Percentiles rank a stretch among this genome's conserved stretches.
These are phyloP conservation scores for Cytospora chrysosperma DNA, from an alignment of 2,329 filamentous ascomycete genomes.

Conservation along the genomic window DNA sequence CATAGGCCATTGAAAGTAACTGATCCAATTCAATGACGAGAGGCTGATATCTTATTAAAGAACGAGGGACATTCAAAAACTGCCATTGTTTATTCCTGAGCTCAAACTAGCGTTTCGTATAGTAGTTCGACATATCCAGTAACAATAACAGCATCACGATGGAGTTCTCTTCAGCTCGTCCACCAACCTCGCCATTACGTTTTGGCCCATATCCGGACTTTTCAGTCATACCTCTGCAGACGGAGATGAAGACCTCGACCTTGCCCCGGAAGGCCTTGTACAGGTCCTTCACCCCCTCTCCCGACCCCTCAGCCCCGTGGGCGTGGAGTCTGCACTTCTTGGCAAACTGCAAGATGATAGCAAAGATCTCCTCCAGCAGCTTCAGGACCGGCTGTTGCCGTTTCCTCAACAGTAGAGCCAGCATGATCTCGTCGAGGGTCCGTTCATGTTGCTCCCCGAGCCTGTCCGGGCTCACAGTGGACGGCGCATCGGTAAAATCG, in stretches of 20 bases:
- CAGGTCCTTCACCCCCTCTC: conserved; percentile 42
- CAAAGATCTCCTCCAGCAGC: conserved; percentile 75
- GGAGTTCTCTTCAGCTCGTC: conserved; percentile 52
- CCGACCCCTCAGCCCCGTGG: conserved; percentile 35
- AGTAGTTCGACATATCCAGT: conserved; percentile 71
- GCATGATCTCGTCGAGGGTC: conserved; percentile 73
- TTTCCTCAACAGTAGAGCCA: conserved; percentile 69
- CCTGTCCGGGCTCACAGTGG: conserved; percentile 57
- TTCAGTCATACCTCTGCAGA: conserved; percentile 66
- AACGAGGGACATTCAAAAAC: neutral
- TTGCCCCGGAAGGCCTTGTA: conserved; percentile 70
- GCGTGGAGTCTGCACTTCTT: conserved; percentile 45
- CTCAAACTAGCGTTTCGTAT: conserved; percentile 34
- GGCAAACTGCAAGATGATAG: conserved; percentile 70
- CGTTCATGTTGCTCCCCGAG: conserved; percentile 70
- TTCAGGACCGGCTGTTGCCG: conserved; percentile 71
- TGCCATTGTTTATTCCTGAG: neutral
- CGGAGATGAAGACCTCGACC: conserved; percentile 70
- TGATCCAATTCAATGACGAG: neutral
- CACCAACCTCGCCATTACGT: conserved; percentile 25
- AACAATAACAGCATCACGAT: conserved; percentile 67
- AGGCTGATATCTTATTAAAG: neutral
- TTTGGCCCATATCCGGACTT: conserved; percentile 52
- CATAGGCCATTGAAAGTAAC: neutral
- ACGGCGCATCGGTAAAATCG: conserved; percentile 26